Evolutionary conservation across 345 rosid genomes (phyloP), one percentile per base, ranked within the genome.

Genomic region (Aethionema arabicum): DNA sequence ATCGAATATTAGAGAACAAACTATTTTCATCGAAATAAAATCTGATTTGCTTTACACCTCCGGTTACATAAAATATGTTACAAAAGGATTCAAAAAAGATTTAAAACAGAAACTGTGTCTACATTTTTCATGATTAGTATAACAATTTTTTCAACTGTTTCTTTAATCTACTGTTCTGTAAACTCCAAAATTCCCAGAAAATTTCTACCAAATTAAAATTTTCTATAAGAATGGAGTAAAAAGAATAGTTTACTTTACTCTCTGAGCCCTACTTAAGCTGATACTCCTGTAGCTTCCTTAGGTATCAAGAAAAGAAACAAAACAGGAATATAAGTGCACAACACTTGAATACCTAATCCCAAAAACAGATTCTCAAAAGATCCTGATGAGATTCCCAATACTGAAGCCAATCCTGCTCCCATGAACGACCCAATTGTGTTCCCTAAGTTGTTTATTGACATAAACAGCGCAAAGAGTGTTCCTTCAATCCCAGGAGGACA

Each of bases 401-500:
- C 2, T 35, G 97, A 90, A 65, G 97, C 95, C 69, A 93, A 71
- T 37, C 86, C 91, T n/a, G 96, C 95, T 32, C 99, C 99, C 16
- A 80, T 65, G 71, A 90, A 93, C 5, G 97, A 87, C 49, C 97
- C 95, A 4, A 93, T 6, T 1, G 96, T 93, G 57, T 90, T 80
- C 4, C 99, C 96, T 4, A 93, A 64, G 82, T 90, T 87, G 84
- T 80, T 90, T 55, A 90, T 93, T 4, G 99, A 90, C 97, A 90
- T 93, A 65, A 93, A 93, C 77, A 93, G 86, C 2, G 99, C 96
- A 42, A 93, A 93, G 1, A 93, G 84, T 14, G 96, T 90, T 73
- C 99, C 97, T 76, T 93, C 96, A 0, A 90, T 87, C 59, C 99
- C 97, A 2, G 97, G 99, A 3, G 99, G 99, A 70, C 99, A 90